Base-by-base conservation (phyloP, 768 basidiomycete genomes). In the Serendipita vermifera region DNA sequence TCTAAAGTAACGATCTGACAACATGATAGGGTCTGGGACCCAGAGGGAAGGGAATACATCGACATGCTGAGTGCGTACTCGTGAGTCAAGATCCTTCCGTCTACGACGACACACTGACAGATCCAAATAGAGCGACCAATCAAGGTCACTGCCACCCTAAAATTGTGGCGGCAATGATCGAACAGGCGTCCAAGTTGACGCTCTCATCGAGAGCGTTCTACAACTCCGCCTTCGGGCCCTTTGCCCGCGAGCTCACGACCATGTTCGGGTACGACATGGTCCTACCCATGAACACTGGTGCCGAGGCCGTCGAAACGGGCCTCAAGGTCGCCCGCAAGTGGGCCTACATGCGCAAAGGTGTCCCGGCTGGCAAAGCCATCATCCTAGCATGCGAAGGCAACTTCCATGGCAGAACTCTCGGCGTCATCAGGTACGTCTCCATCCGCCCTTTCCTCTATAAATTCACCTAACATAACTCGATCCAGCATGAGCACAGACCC, bases 21-120 rank as follows among this genome's bases (percentile, higher is more conserved):
- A n/a, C n/a, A n/a, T n/a, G 51, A 54, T 54, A 80, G 80, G 62
- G 89, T 91, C 67, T 94, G 88, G 87, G 93, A 96, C 66, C 87
- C 85, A 2, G 92, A 94, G 75, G 93, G 92, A 60, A 83, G 79
- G 54, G 86, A 92, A 66, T 99, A 96, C 71, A 91, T 97, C 60
- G 96, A 99, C 65, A 96, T 97, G 88, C 76, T 99, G 17, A 88
- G 89, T 40, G 96, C 96, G 27, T 98, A 98, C 72, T 93, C 89
- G 88, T 93, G 67, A 73, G 84, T 73, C 15, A 58, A 57, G 40
- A 66, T 38, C 54, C 7, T 38, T 24, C 46, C 38, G 13, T 38
- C 36, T 13, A 38, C 36, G n/a, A n/a, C 17, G 36, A 38, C 36
- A 13, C 13, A 38, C 36, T 38, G 36, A n/a, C n/a, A n/a, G n/a